Evolutionary conservation across 2,329 filamentous ascomycete genomes (phyloP).

Genomic region (Pseudogymnoascus sp.): DNA sequence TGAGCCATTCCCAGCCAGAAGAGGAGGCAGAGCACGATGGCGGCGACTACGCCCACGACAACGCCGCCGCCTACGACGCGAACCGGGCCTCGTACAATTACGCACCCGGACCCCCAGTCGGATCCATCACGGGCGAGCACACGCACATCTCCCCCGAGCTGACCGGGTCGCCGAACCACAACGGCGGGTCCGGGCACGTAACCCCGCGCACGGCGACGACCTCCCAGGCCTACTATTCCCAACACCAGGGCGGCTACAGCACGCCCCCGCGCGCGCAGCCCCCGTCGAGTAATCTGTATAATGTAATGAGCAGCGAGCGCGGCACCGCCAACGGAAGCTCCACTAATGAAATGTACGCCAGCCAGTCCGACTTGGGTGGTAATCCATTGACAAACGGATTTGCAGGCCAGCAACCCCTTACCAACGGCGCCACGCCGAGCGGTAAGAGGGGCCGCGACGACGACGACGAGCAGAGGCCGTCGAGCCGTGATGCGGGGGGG

Average conservation of each 20-base stretch:
- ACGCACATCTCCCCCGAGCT: slow-evolving; percentile 73
- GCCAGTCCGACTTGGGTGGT: slow-evolving; percentile 52
- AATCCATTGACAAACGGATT: slow-evolving; percentile 53
- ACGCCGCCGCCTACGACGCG: slow-evolving; percentile 59
- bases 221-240: slow-evolving; percentile 64
- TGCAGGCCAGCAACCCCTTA: slow-evolving; percentile 48
- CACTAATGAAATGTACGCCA: slow-evolving; percentile 61
- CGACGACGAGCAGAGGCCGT: slow-evolving; percentile 46
- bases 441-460: slow-evolving; percentile 37
- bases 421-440: slow-evolving; percentile 51
- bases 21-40: slow-evolving; percentile 65
- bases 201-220: slow-evolving; percentile 73
- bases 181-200: slow-evolving; percentile 71
- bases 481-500: slow-evolving; percentile 44
- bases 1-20: slow-evolving; percentile 46
- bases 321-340: slow-evolving; percentile 56
- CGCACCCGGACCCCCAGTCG: slow-evolving; percentile 54
- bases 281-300: slow-evolving; percentile 76
- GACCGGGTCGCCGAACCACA: slow-evolving; percentile 70
- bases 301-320: slow-evolving; percentile 76
- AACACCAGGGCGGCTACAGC: slow-evolving; percentile 53
- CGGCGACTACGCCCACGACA: slow-evolving; percentile 83
- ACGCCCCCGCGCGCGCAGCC: slow-evolving; percentile 65
- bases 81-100: slow-evolving; percentile 73
- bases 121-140: slow-evolving; percentile 61